Evolutionary conservation across 225 moss, liverwort and hornwort genomes (phyloP).

Genomic region (Polytrichum formosum): DNA sequence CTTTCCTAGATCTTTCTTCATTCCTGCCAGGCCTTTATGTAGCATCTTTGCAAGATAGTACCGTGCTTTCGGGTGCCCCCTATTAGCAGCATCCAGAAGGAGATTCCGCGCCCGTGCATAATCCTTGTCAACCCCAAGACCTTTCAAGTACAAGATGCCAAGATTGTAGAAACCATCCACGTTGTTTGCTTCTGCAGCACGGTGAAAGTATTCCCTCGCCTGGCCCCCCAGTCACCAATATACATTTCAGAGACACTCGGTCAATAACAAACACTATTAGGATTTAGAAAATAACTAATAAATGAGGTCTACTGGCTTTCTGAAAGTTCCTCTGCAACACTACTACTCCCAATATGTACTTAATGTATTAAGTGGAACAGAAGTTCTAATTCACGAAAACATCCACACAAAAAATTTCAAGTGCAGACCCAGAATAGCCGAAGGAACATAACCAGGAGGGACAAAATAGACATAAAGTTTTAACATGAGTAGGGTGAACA

Average conservation of each 20-base stretch:
- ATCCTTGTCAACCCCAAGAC: slow-evolving; percentile 75
- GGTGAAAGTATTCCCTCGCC: slow-evolving; percentile 81
- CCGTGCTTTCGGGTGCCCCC: slow-evolving; percentile 65
- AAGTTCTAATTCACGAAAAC: too few relatives aligned
- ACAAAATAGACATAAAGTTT: too few relatives aligned
- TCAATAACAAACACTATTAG: too few relatives aligned
- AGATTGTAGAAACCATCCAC: slow-evolving; percentile 83
- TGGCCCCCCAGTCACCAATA: slow-evolving; percentile 14
- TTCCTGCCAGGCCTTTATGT: slow-evolving; percentile 79
- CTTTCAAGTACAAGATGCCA: slow-evolving; percentile 81
- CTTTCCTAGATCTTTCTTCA: slow-evolving; percentile 53
- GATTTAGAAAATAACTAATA: too few relatives aligned
- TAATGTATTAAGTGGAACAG: too few relatives aligned
- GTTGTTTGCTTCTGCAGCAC: slow-evolving; percentile 64
- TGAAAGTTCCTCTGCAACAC: too few relatives aligned
- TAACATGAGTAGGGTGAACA: slow-evolving; percentile 12
- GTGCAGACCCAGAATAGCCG: too few relatives aligned
- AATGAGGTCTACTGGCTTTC: too few relatives aligned
- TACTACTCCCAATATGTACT: too few relatives aligned
- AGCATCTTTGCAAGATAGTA: slow-evolving; percentile 93
- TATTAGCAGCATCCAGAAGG: slow-evolving; percentile 46
- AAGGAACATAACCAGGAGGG: too few relatives aligned
- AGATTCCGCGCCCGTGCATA: slow-evolving; percentile 51
- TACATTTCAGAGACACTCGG: background rate
- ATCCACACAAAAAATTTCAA: too few relatives aligned